Base-by-base conservation (phyloP, 768 basidiomycete species). In the Rhodotorula kratochvilovae region DNA sequence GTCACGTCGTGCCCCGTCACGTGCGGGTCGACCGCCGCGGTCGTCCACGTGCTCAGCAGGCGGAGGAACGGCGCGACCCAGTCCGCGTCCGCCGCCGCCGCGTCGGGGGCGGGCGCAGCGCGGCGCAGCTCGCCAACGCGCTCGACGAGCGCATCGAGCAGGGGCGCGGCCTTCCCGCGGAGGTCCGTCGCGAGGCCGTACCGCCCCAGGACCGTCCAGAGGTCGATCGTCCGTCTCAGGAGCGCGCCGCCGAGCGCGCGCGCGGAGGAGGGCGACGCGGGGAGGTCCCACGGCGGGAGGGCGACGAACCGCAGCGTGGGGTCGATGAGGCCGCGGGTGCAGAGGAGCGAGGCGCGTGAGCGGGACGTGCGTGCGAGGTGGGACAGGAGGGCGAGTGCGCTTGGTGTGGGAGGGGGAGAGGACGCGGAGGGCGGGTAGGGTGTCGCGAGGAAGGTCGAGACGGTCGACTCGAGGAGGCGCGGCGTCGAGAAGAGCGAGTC, bases 21-120 rank as follows among this genome's bases (percentile, higher is more conserved):
- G 78, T 98, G 95, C 12, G 95, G 94, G 77, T 98, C 90, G n/a
- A 86, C 85, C 0, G 92, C 91, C 75, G 91, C 94, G 6, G 85
- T 82, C 12, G 83, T 88, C 93, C 92, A 97, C 0, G 84, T 81
- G 68, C 86, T 85, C 5, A 91, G 74, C 16, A 92, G 80, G 17
- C 81, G 80, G 11, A 85, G 81, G 85, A 89, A 92, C 6, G 86
- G 83, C 36, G 79, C 68, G 50, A 80, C 81, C 53, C 86, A 82
- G 33, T 65, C 16, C 86, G 77, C 67, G 85, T 87, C 59, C 3
- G 16, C 45, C 17, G 23, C 31, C 5, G 2, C 31, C 16, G 16
- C 36, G 25, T 16, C 43, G 36, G 2, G 21, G n/a, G 12, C 13
- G 5, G 10, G 23, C 16, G 25, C 23, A 12, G 15, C 42, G 16